Conservation (phyloP, 805 yeast species). For the Monosporozyma aerobia region DNA sequence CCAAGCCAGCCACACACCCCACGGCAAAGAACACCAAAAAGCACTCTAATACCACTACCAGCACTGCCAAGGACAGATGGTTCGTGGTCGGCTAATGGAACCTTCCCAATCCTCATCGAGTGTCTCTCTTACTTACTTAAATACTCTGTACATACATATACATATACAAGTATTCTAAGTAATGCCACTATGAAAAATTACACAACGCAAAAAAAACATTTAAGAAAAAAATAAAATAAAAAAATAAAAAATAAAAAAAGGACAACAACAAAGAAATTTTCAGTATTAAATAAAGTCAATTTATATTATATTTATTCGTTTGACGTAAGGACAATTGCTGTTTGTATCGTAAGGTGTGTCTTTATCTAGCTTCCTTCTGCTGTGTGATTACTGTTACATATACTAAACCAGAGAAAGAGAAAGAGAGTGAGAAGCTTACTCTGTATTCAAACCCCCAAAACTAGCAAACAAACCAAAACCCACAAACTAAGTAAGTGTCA, state of each 20-base stretch:
- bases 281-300: background rate
- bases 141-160: no score
- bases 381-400: no score
- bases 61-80: slow-evolving; percentile 1
- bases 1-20: background rate
- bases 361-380: no score
- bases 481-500: no score
- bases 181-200: no score
- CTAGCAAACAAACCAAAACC: no score
- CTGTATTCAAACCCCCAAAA: no score
- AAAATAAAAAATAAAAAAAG: background rate
- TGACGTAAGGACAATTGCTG: background rate
- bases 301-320: background rate
- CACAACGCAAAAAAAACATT: background rate
- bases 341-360: no score
- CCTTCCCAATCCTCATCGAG: background rate
- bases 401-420: no score
- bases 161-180: background rate
- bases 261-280: background rate
- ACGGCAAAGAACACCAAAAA: background rate
- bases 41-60: background rate
- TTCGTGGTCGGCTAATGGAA: slow-evolving; percentile 3
- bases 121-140: background rate
- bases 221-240: background rate
- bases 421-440: no score